Percentiles rank a stretch among this genome's conserved stretches.
Evolutionary conservation across 2,329 filamentous ascomycete genomes (phyloP).

Genomic region (Aulographum hederae): DNA sequence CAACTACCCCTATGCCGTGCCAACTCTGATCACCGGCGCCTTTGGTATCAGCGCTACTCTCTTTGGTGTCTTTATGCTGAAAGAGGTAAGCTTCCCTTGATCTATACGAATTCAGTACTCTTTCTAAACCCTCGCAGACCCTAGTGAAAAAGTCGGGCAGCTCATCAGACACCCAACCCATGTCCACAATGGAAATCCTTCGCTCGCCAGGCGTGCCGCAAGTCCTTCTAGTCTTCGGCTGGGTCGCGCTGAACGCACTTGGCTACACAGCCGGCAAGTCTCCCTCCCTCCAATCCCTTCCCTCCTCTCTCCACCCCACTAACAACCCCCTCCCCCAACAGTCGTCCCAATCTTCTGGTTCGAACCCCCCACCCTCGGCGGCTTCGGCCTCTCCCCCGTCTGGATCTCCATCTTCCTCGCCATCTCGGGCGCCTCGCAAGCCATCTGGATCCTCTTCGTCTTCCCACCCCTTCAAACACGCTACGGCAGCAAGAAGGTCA

Average conservation of each 20-base stretch:
- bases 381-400: slow-evolving; percentile 41
- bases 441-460: slow-evolving; percentile 49
- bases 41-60: slow-evolving; percentile 37
- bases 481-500: slow-evolving; percentile 46
- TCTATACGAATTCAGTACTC: too few relatives aligned
- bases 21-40: slow-evolving; percentile 37
- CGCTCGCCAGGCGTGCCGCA: slow-evolving; percentile 44
- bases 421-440: slow-evolving; percentile 45
- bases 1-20: slow-evolving; percentile 46
- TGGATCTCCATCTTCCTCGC: slow-evolving; percentile 51
- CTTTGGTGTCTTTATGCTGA: slow-evolving; percentile 35
- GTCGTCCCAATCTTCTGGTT: slow-evolving; percentile 51
- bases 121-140: slow-evolving; percentile 11
- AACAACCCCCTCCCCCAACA: slow-evolving; percentile 4
- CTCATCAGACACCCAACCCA: slow-evolving; percentile 8
- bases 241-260: slow-evolving; percentile 51
- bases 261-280: slow-evolving; percentile 43
- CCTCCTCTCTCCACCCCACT: background rate
- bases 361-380: slow-evolving; percentile 42
- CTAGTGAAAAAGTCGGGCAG: slow-evolving; percentile 11
- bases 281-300: background rate
- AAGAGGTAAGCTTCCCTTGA: slow-evolving; percentile 32
- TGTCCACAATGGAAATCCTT: slow-evolving; percentile 31
- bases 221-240: slow-evolving; percentile 46
- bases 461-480: slow-evolving; percentile 52